Conservation (phyloP, 805 yeast genomes). For the Saccharomycopsis fibuligera region DNA sequence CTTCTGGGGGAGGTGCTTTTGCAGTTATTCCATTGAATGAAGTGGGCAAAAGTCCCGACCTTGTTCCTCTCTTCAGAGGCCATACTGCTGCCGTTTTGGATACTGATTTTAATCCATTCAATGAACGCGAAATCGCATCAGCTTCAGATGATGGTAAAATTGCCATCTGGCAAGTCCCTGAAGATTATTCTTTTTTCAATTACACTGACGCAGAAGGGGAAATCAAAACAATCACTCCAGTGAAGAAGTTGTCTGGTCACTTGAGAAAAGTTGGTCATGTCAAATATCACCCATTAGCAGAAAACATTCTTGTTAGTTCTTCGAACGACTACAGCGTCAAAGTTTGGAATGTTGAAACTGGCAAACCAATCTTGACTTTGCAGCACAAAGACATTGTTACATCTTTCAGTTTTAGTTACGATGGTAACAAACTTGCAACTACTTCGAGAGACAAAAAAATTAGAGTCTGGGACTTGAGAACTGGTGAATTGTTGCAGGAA, state of each 20-base stretch:
- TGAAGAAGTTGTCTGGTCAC: slow-evolving; percentile 73
- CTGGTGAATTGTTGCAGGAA: slow-evolving; percentile 68
- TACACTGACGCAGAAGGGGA: slow-evolving; percentile 49
- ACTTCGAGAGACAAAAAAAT: slow-evolving; percentile 85
- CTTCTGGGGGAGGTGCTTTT: slow-evolving; percentile 97
- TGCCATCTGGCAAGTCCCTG: slow-evolving; percentile 84
- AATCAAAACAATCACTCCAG: slow-evolving; percentile 65
- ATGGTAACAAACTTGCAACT: slow-evolving; percentile 82
- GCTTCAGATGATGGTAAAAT: slow-evolving; percentile 79
- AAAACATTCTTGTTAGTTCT: slow-evolving; percentile 80
- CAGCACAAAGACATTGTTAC: slow-evolving; percentile 88
- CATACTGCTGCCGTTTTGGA: slow-evolving; percentile 94
- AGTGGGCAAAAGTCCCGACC: slow-evolving; percentile 89
- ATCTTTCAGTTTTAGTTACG: slow-evolving; percentile 85
- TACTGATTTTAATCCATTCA: slow-evolving; percentile 92
- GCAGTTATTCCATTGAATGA: slow-evolving; percentile 85
- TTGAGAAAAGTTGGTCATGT: slow-evolving; percentile 91
- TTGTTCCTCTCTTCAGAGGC: slow-evolving; percentile 89
- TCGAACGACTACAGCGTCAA: slow-evolving; percentile 89
- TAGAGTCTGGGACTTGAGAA: slow-evolving; percentile 85
- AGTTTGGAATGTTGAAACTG: slow-evolving; percentile 81
- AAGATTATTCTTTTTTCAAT: slow-evolving; percentile 64
- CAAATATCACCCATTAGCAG: slow-evolving; percentile 81
- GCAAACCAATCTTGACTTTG: slow-evolving; percentile 62
- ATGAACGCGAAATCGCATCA: slow-evolving; percentile 66